Base-by-base conservation (phyloP, 23 red algal species). In the Chondrus crispus region DNA sequence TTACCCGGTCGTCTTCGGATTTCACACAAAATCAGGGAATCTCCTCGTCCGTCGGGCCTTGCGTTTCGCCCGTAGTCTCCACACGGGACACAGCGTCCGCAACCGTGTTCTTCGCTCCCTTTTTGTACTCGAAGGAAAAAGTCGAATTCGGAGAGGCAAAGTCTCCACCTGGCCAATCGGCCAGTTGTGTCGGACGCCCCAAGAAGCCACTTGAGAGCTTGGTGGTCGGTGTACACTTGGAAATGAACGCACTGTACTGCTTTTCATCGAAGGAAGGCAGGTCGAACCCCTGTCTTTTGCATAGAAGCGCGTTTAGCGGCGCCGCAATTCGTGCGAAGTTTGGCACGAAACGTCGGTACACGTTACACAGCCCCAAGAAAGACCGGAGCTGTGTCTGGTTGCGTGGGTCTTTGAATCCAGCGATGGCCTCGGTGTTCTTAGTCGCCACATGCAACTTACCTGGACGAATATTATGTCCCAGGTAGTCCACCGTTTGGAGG, bases 321-420 rank as follows among this genome's bases (percentile, higher is more conserved):
- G 72, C 72, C 42, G 46, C 40, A n/a, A 46, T 38, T 50, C 72
- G 6, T 26, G 72, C 28, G 42, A 77, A 64, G 58, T 64, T 64
- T 19, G 58, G 58, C 24, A 64, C 72, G 72, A 77, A 77, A 29
- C 72, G 28, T 26, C 72, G 72, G 39, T 77, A 77, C 42, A 77
- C 5, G 20, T 77, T 77, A 37, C 72, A 77, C 22, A 77, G 40
- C 32, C 72, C 7, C 26, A 77, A 37, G 46, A 77, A 77, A 19
- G 29, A 38, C 72, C 46, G 32, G 26, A 77, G 72, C 42, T 77
- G 42, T 37, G 72, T 77, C 43, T 80, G 74, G 11, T 33, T 46
- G 45, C 26, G 74, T 20, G 40, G 74, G 35, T 29, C 7, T 32
- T 80, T 80, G 45, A 53, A 47, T 33, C 74, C 20, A 35, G 30